These are phyloP conservation scores for Diplodia mutila DNA, from an alignment of 2,329 filamentous ascomycete species.

Conservation along the genomic window DNA sequence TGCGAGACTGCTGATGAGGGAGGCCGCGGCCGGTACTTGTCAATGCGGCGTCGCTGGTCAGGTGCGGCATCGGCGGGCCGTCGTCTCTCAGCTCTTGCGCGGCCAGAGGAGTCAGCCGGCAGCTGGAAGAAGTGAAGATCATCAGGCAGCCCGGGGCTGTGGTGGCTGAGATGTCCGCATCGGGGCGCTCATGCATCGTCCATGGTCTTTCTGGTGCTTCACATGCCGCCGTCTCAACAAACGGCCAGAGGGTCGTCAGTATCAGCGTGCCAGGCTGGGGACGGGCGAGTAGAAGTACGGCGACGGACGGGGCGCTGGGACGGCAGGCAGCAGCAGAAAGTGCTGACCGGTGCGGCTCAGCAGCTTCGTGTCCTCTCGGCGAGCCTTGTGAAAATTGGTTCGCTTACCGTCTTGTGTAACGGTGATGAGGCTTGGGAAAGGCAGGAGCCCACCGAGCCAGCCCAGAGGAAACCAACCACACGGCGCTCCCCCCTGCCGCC, in stretches of 20 bases:
- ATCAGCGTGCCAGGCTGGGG: neutral
- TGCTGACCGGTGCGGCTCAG: neutral
- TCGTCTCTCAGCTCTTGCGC: neutral
- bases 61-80: neutral
- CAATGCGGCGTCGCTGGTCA: neutral
- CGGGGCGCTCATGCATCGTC: neutral
- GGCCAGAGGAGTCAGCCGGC: neutral
- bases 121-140: constrained; percentile 9
- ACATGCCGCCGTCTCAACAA: neutral
- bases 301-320: neutral
- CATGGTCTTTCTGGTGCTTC: neutral
- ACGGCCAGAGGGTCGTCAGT: neutral
- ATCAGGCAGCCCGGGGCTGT: neutral
- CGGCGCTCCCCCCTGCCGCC: neutral
- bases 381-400: neutral
- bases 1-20: neutral
- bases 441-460: constrained; percentile 15
- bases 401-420: constrained; percentile 21
- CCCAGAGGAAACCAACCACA: neutral
- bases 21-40: neutral
- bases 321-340: neutral
- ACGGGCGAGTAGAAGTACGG: neutral
- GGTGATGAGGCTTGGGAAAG: constrained; percentile 4
- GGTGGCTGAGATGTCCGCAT: neutral
- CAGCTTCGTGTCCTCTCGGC: neutral